A percentile compares a stretch with the other conserved stretches of the same genome.
These are phyloP conservation scores for Purpureocillium lavendulum DNA, from an alignment of 2,329 filamentous ascomycete species.

Conservation along the genomic window DNA sequence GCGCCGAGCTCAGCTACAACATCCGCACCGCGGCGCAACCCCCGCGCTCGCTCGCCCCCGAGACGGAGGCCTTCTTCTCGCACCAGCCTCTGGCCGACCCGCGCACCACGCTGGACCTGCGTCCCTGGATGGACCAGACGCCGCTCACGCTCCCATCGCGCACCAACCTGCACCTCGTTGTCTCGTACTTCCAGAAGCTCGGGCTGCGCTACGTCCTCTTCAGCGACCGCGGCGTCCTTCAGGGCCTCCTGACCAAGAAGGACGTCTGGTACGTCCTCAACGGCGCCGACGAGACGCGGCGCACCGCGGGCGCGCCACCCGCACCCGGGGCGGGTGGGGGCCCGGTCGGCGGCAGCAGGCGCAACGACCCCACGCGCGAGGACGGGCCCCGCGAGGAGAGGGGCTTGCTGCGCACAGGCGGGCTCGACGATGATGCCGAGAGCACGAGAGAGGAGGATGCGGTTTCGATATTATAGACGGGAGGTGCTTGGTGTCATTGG, in stretches of 20 bases:
- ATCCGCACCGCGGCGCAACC: conserved; percentile 46
- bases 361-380: conserved; percentile 27
- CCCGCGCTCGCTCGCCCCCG: conserved; percentile 53
- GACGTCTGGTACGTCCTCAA: conserved; percentile 93
- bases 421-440: conserved; percentile 21
- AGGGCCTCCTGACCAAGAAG: conserved; percentile 91
- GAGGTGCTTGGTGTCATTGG: too few relatives aligned
- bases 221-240: conserved; percentile 69
- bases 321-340: neutral
- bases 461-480: conserved; percentile 14
- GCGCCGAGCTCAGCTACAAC: conserved; percentile 80
- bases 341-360: conserved; percentile 13
- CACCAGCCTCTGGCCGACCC: conserved; percentile 78
- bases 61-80: conserved; percentile 75
- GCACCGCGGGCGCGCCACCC: conserved; percentile 17
- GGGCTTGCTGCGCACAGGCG: conserved; percentile 30
- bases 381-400: conserved; percentile 31
- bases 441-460: conserved; percentile 6
- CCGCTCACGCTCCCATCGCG: conserved; percentile 80
- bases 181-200: conserved; percentile 90
- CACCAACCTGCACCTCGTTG: conserved; percentile 72
- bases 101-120: conserved; percentile 69
- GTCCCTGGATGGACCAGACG: conserved; percentile 98
- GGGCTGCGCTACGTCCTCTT: conserved; percentile 88
- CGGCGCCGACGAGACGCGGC: conserved; percentile 56